Evolutionary conservation across 106 monocot species (phyloP).

Genomic region (Ottelia alismoides): DNA sequence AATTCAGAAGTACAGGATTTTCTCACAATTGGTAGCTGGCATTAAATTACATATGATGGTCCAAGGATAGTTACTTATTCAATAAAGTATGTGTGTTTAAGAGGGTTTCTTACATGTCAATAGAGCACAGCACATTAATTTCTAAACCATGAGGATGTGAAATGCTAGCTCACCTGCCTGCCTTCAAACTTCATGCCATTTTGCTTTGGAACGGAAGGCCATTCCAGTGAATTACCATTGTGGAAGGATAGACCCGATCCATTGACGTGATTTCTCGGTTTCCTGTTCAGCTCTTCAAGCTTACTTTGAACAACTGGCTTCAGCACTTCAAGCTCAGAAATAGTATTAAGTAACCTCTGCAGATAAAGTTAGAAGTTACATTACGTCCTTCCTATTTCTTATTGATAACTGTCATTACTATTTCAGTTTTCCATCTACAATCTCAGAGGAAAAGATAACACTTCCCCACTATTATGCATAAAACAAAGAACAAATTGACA

Average conservation of each 20-base stretch:
- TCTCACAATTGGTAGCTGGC: too few relatives aligned
- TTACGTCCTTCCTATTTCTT: not conserved
- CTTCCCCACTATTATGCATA: not conserved
- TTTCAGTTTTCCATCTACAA: too few relatives aligned
- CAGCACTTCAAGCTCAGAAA: constrained; percentile 61
- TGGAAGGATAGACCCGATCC: constrained; percentile 15
- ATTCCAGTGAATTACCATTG: constrained; percentile 31
- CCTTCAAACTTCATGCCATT: constrained; percentile 11
- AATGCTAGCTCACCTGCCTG: constrained; percentile 24
- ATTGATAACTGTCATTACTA: not conserved
- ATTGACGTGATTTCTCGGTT: constrained; percentile 29
- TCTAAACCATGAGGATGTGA: not conserved
- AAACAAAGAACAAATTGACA: not conserved
- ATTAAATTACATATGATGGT: too few relatives aligned
- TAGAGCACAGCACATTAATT: too few relatives aligned
- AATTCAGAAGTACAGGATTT: too few relatives aligned
- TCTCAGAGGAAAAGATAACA: too few relatives aligned
- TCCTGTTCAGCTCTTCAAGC: constrained; percentile 56
- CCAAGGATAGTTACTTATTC: too few relatives aligned
- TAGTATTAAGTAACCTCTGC: constrained; percentile 46
- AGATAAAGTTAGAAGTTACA: constrained; percentile 4
- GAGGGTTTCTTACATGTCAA: too few relatives aligned
- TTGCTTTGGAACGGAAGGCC: constrained; percentile 31
- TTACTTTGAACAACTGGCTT: constrained; percentile 54
- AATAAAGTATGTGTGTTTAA: too few relatives aligned